A percentile compares a stretch with the other conserved stretches of the same genome.
These are phyloP conservation scores for Coniferiporia sulphurascens DNA, from an alignment of 1,284 basidiomycete genomes.

Conservation along the genomic window DNA sequence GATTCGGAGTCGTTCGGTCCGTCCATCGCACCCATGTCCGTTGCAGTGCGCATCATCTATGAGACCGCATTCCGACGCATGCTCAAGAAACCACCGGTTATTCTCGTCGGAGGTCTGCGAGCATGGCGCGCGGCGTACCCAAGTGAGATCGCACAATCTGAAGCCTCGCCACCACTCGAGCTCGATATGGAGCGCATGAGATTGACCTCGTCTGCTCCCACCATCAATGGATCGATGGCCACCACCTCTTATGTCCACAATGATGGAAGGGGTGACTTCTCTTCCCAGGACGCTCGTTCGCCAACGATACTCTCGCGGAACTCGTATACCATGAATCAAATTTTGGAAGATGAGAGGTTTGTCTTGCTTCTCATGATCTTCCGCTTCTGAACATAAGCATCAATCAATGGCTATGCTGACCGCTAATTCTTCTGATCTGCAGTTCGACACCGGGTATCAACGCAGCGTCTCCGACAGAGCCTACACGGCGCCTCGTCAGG, in stretches of 20 bases:
- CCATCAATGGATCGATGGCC: conserved; percentile 2
- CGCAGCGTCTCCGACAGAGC: conserved; percentile 24
- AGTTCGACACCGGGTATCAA: conserved; percentile 8
- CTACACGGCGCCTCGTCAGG: conserved; percentile 30
- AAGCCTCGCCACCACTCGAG: conserved; percentile 21
- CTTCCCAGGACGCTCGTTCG: conserved; percentile 4
- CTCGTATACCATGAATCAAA: conserved; percentile 16
- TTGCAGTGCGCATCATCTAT: conserved; percentile 65
- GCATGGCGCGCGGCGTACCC: conserved; percentile 75
- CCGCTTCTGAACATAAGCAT: not conserved
- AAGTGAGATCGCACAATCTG: conserved; percentile 38
- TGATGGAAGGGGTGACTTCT: not conserved
- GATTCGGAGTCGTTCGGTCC: conserved; percentile 56
- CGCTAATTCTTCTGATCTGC: not conserved
- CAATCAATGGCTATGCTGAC: conserved; percentile 9
- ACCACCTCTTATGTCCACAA: not conserved
- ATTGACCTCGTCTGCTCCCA: conserved; percentile 1
- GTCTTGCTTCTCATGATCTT: not conserved
- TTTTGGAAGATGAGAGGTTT: conserved; percentile 14
- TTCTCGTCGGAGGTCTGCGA: conserved; percentile 83
- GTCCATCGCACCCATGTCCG: conserved; percentile 47
- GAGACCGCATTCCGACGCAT: conserved; percentile 69
- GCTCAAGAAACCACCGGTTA: conserved; percentile 74
- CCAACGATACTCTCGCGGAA: conserved; percentile 5
- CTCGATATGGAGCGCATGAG: conserved; percentile 9